Evolutionary conservation across 2,329 filamentous ascomycete genomes (phyloP).

Genomic region (Herpotrichia juniperi): DNA sequence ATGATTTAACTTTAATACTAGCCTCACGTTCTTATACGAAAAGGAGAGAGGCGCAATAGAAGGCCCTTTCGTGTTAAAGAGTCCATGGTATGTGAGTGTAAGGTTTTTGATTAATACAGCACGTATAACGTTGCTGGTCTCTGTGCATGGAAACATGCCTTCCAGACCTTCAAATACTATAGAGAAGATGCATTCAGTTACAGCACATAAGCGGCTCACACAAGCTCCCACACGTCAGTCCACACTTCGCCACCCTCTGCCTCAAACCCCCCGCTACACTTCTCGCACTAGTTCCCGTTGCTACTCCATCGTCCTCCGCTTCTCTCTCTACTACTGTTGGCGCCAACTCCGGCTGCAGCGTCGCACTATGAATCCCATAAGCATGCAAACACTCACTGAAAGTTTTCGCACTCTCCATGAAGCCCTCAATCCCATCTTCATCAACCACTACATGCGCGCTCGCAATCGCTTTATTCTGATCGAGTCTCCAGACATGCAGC

Average conservation of each 20-base stretch:
- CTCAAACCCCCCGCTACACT: conserved; percentile 25
- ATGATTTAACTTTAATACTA: no score
- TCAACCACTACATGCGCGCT: conserved; percentile 71
- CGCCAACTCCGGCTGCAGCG: conserved; percentile 69
- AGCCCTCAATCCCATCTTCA: conserved; percentile 61
- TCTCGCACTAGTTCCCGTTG: conserved; percentile 11
- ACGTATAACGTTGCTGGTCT: no score
- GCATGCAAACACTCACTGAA: conserved; percentile 73
- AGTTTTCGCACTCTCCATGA: conserved; percentile 65
- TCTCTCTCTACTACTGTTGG: not conserved
- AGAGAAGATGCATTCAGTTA: conserved; percentile 30
- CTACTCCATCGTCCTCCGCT: conserved; percentile 2
- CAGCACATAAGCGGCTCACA: conserved; percentile 63
- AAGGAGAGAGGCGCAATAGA: no score
- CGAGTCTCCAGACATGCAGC: conserved; percentile 75
- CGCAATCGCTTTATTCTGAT: conserved; percentile 72
- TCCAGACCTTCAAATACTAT: no score
- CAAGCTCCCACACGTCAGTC: conserved; percentile 58
- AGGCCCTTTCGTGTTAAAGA: no score
- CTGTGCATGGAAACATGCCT: no score
- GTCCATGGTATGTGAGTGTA: no score
- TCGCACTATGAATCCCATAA: conserved; percentile 74
- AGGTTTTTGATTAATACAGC: no score
- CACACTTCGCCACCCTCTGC: conserved; percentile 50
- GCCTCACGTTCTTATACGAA: no score